Percentiles rank a stretch among this genome's conserved stretches.
phyloP scores from a whole-genome alignment of 192 early-diverging fungal genomes.

The Rhizophagus prolifer region DNA sequence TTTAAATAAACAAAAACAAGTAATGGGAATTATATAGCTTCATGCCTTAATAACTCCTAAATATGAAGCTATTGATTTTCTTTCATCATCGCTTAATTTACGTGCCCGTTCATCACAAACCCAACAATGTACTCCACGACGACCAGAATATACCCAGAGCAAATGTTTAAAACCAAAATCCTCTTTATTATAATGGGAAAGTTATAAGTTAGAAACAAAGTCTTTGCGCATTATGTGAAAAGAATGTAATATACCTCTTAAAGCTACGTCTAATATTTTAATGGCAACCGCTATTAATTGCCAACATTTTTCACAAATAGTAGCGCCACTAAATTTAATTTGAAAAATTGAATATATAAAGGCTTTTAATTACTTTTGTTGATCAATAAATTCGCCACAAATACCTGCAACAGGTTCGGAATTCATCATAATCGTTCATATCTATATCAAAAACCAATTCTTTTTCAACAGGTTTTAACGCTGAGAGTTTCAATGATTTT shows the following conservation, averaged over 20 bases:
- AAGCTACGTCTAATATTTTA: constrained; percentile 75
- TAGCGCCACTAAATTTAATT: constrained; percentile 59
- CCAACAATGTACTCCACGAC: constrained; percentile 99
- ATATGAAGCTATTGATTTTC: constrained; percentile 83
- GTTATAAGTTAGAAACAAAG: background rate
- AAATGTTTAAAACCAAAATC: constrained; percentile 95
- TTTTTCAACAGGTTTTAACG: constrained; percentile 76
- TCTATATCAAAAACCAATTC: constrained; percentile 99
- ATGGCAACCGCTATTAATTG: constrained; percentile 89
- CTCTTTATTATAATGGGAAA: constrained; percentile 41
- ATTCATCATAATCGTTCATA: constrained; percentile 99
- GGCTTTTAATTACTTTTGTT: background rate
- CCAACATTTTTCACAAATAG: constrained; percentile 91
- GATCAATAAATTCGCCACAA: background rate
- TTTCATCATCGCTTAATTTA: constrained; percentile 68
- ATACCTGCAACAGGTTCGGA: constrained; percentile 86
- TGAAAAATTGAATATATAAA: background rate
- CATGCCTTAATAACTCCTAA: constrained; percentile 70
- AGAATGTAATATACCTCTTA: constrained; percentile 50
- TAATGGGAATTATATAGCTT: background rate
- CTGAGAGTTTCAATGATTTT: constrained; percentile 66
- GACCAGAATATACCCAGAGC: constrained; percentile 94
- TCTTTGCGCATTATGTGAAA: background rate
- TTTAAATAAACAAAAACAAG: background rate
- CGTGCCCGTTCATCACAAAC: constrained; percentile 88